Percentiles rank a stretch among this genome's conserved stretches.
phyloP scores from a whole-genome alignment of 2,329 filamentous ascomycete species.

The Xylariaceae sp. region DNA sequence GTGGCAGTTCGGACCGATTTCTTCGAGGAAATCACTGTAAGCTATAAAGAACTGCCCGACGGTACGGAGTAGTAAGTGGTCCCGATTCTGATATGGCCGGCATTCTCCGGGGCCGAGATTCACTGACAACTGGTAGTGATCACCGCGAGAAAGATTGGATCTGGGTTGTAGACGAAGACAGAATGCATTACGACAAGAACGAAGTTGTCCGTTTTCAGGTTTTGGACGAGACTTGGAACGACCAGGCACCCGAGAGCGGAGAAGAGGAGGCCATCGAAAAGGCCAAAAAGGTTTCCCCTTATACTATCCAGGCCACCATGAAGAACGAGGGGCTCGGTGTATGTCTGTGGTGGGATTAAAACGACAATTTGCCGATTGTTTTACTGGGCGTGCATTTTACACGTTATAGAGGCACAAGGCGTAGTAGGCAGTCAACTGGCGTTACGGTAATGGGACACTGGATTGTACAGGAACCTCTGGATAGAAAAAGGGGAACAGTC shows the following conservation, averaged over 20 bases:
- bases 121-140: constrained; percentile 45
- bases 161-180: constrained; percentile 69
- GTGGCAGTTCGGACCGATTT: constrained; percentile 73
- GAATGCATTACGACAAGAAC: constrained; percentile 82
- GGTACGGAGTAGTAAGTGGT: constrained; percentile 68
- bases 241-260: constrained; percentile 69
- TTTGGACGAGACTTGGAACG: constrained; percentile 83
- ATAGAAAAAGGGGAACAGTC: background rate
- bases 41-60: constrained; percentile 65
- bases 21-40: constrained; percentile 87
- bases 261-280: constrained; percentile 51
- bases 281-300: constrained; percentile 59
- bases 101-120: constrained; percentile 14
- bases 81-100: background rate
- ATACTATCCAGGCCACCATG: constrained; percentile 63
- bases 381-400: constrained; percentile 14
- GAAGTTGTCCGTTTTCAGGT: constrained; percentile 85
- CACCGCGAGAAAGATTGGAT: constrained; percentile 75
- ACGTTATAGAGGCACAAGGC: background rate
- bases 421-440: constrained; percentile 12
- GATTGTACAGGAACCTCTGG: too few relatives aligned
- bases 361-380: constrained; percentile 1
- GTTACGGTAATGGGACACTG: constrained; percentile 16
- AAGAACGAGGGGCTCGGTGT: constrained; percentile 56
- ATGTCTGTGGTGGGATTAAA: constrained; percentile 57